phyloP scores from a whole-genome alignment of 129 eudicot genomes.

The Chrysanthemum makinoi region DNA sequence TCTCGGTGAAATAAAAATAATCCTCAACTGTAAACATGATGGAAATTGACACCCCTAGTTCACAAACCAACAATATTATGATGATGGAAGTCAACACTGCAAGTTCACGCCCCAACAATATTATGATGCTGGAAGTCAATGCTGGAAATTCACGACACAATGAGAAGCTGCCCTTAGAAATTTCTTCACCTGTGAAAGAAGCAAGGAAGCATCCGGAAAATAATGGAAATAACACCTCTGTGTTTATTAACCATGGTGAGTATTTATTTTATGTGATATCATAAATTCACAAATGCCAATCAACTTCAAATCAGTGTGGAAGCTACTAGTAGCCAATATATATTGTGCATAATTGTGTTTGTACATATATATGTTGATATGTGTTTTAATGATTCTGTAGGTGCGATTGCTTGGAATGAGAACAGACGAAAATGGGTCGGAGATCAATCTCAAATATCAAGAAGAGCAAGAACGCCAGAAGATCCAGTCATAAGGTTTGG shows the following conservation, averaged over 20 bases:
- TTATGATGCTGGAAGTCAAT: slow-evolving; percentile 56
- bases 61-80: slow-evolving; percentile 26
- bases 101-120: slow-evolving; percentile 28
- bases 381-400: slow-evolving; percentile 28
- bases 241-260: slow-evolving; percentile 64
- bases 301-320: neutral
- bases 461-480: slow-evolving; percentile 42
- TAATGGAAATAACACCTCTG: slow-evolving; percentile 33
- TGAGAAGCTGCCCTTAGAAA: slow-evolving; percentile 47
- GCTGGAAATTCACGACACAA: slow-evolving; percentile 34
- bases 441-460: slow-evolving; percentile 48
- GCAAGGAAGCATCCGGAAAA: slow-evolving; percentile 51
- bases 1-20: slow-evolving; percentile 4
- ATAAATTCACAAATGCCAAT: neutral
- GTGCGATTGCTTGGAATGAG: slow-evolving; percentile 62
- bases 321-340: neutral
- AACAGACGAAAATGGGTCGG: slow-evolving; percentile 62
- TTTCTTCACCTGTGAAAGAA: slow-evolving; percentile 32
- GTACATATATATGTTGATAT: neutral
- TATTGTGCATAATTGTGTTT: neutral
- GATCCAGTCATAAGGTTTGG: slow-evolving; percentile 62
- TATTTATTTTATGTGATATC: slow-evolving; percentile 1
- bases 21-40: slow-evolving; percentile 25
- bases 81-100: slow-evolving; percentile 33
- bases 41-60: slow-evolving; percentile 29